Percentiles rank a stretch among this genome's conserved stretches.
phyloP scores from a whole-genome alignment of 371 early-diverging fungal species.

The Saksenaea oblongispora region DNA sequence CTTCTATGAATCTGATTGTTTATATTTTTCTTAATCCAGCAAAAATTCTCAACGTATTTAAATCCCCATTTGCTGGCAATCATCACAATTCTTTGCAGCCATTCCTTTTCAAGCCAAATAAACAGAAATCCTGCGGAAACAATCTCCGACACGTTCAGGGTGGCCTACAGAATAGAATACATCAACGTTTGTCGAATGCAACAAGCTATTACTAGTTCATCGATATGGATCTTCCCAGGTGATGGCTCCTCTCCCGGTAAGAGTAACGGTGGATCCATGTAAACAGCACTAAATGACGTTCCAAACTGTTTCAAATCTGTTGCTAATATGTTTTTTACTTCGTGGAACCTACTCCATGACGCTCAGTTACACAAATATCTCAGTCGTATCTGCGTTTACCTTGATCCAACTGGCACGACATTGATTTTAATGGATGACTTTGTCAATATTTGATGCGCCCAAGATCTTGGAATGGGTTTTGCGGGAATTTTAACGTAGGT shows the following conservation, averaged over 20 bases:
- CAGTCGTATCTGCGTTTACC: neutral
- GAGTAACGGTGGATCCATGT: constrained; percentile 90
- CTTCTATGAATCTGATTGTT: constrained; percentile 80
- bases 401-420: neutral
- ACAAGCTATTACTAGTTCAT: constrained; percentile 57
- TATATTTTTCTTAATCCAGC: constrained; percentile 85
- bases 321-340: constrained; percentile 35
- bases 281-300: constrained; percentile 74
- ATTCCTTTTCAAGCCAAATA: constrained; percentile 91
- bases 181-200: neutral
- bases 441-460: constrained; percentile 76
- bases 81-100: constrained; percentile 74
- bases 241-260: constrained; percentile 68
- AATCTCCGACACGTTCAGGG: constrained; percentile 60
- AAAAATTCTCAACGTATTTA: constrained; percentile 94
- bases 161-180: constrained; percentile 25
- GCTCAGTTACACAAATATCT: neutral
- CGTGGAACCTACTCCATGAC: constrained; percentile 25
- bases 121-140: constrained; percentile 84
- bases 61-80: constrained; percentile 83
- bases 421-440: constrained; percentile 19
- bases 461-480: constrained; percentile 78
- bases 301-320: constrained; percentile 62
- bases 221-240: constrained; percentile 67
- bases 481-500: constrained; percentile 89